A percentile compares a stretch with the other conserved stretches of the same genome.
phyloP scores from a whole-genome alignment of 176 grass and related monocot genomes.

The Canna indica region DNA sequence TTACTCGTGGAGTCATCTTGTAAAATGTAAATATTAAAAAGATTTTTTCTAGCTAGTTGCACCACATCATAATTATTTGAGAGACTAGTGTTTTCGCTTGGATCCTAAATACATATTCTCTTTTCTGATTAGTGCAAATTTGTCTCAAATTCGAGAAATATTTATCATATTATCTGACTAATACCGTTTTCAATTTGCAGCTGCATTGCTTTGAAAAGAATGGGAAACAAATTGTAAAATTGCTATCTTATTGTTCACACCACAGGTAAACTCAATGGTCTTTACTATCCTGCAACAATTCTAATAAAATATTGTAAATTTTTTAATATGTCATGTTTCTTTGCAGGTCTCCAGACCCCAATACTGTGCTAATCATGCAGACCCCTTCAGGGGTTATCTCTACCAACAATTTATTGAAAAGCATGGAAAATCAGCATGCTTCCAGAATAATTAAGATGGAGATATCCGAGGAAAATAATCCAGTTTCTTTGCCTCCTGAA shows the following conservation, averaged over 20 bases:
- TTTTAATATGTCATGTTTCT: background rate
- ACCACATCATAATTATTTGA: background rate
- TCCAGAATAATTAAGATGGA: conserved; percentile 50
- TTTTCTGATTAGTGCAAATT: conserved; percentile 10
- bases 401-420: conserved; percentile 53
- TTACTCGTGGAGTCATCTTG: background rate
- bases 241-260: conserved; percentile 78
- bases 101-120: background rate
- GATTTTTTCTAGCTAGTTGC: too few relatives aligned
- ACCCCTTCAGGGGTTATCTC: conserved; percentile 63
- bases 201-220: conserved; percentile 59
- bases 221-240: conserved; percentile 47
- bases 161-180: background rate
- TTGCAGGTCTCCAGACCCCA: conserved; percentile 47
- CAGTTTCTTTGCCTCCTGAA: conserved; percentile 32
- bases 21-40: background rate
- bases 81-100: background rate
- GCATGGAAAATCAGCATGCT: conserved; percentile 38
- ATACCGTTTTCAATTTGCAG: conserved; percentile 39
- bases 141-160: background rate
- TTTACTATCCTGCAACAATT: conserved; percentile 3
- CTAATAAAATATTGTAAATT: background rate
- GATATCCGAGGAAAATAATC: conserved; percentile 25
- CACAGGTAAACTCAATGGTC: conserved; percentile 51
- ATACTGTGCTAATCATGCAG: conserved; percentile 68